Conservation (phyloP, 1,139 yeast genomes). For the Starmera stellimalicola region DNA sequence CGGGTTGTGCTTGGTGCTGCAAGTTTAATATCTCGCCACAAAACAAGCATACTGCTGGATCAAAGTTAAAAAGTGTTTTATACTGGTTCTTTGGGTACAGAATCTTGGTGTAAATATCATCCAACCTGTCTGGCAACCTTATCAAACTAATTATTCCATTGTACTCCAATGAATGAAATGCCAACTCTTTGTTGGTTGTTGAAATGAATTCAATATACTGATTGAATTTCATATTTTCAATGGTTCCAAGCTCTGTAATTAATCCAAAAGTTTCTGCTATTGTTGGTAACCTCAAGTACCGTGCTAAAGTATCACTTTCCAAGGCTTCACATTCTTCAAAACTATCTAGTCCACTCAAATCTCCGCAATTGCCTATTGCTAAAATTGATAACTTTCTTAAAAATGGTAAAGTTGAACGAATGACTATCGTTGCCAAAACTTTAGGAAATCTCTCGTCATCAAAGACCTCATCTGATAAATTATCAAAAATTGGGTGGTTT, state of each 20-base stretch:
- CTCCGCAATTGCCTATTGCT: slow-evolving; percentile 48
- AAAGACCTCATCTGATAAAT: slow-evolving; percentile 14
- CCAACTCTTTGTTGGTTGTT: slow-evolving; percentile 14
- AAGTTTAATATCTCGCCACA: slow-evolving; percentile 67
- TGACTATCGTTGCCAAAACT: slow-evolving; percentile 44
- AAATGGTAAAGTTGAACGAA: slow-evolving; percentile 54
- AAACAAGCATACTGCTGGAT: slow-evolving; percentile 81
- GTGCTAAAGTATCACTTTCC: slow-evolving; percentile 53
- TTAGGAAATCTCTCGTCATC: slow-evolving; percentile 16
- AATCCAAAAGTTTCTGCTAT: slow-evolving; percentile 22
- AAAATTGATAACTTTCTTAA: slow-evolving; percentile 59
- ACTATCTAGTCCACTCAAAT: slow-evolving; percentile 28
- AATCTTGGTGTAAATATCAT: slow-evolving; percentile 54
- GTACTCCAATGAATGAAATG: slow-evolving; percentile 33
- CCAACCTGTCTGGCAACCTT: slow-evolving; percentile 58
- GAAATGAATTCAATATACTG: slow-evolving; percentile 13
- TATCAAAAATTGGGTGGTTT: slow-evolving; percentile 17
- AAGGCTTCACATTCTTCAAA: slow-evolving; percentile 21
- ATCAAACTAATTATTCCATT: slow-evolving; percentile 53
- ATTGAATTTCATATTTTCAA: slow-evolving; percentile 12
- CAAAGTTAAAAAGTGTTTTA: slow-evolving; percentile 31
- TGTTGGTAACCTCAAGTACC: slow-evolving; percentile 42
- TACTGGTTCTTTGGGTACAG: slow-evolving; percentile 34
- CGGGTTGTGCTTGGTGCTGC: slow-evolving; percentile 49
- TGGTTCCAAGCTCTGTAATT: slow-evolving; percentile 7